Base-by-base conservation (phyloP, 768 basidiomycete genomes). In the Xerocomellus dryophilus region DNA sequence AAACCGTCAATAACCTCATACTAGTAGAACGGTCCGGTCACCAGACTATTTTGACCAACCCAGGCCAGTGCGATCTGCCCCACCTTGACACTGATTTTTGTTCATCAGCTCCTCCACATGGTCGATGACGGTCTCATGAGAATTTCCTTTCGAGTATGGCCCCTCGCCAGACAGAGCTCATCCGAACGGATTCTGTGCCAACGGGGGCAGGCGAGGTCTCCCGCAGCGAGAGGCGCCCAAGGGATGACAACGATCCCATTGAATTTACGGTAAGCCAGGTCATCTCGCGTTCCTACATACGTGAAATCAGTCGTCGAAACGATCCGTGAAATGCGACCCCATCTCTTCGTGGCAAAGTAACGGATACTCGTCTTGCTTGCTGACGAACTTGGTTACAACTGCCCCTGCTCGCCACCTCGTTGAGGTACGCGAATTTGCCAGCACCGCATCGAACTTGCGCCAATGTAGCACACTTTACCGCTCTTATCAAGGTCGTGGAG, bases 331-430 rank as follows among this genome's bases (percentile, higher is more conserved):
- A 43, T 1, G 9, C 11, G 39, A 29, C n/a, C 25, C 9, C 4
- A 29, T 9, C 66, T 84, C 81, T 53, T 81, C 77, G 32, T 81
- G 73, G 60, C 84, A 84, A 21, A 82, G 69, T 6, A 82, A 65
- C 32, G 73, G 79, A 57, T 83, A 77, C 51, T 79, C 76, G 42
- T 75, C 72, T 65, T 84, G 82, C 74, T 83, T 81, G 51, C 79
- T 77, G 44, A 81, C 71, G 55, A 84, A 83, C 54, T 71, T 76
- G 5, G 81, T 81, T 80, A 73, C 80, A 80, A 3, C 74, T 74
- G 15, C 78, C 61, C n/a, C 50, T 66, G 66, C 32, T 68, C 63
- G 80, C 79, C 3, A 78, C 70, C 34, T 76, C 71, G 50, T 80
- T 76, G 65, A 81, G 64, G 48, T 69, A 59, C 20, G 70, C 71